A percentile compares a stretch with the other conserved stretches of the same genome.
phyloP scores from a whole-genome alignment of 1,139 yeast species.

The Candida sp. region DNA sequence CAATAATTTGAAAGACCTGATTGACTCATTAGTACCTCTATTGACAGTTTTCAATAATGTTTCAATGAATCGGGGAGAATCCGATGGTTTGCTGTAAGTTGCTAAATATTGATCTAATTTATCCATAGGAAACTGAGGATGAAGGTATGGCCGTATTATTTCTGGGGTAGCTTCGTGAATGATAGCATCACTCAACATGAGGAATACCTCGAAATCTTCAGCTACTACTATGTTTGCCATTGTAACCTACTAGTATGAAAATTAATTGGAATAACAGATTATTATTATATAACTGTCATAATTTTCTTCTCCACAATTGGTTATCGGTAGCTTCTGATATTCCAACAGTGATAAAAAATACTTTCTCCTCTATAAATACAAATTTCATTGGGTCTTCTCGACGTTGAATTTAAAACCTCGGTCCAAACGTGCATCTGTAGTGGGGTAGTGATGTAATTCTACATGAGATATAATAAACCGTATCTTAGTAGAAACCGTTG shows the following conservation, averaged over 20 bases:
- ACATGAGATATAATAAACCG: no score
- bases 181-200: conserved; percentile 32
- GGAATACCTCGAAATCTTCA: conserved; percentile 23
- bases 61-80: conserved; percentile 23
- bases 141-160: conserved; percentile 22
- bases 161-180: conserved; percentile 32
- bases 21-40: conserved; percentile 14
- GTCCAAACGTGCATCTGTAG: no score
- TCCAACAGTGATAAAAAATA: no score
- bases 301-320: background rate
- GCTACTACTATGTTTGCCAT: conserved; percentile 18
- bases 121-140: conserved; percentile 24
- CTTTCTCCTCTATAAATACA: no score
- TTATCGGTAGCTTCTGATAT: background rate
- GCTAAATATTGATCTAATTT: conserved; percentile 29
- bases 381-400: no score
- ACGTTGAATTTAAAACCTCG: no score
- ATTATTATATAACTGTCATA: no score
- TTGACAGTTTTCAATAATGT: conserved; percentile 14
- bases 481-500: no score
- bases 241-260: background rate
- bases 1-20: conserved; percentile 20
- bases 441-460: no score
- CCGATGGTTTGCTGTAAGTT: conserved; percentile 27
- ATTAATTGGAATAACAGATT: no score